Evolutionary conservation across 352 stramenopile genomes (phyloP), one percentile per base, ranked within the genome.

Genomic region (Phytophthora agathidicida): DNA sequence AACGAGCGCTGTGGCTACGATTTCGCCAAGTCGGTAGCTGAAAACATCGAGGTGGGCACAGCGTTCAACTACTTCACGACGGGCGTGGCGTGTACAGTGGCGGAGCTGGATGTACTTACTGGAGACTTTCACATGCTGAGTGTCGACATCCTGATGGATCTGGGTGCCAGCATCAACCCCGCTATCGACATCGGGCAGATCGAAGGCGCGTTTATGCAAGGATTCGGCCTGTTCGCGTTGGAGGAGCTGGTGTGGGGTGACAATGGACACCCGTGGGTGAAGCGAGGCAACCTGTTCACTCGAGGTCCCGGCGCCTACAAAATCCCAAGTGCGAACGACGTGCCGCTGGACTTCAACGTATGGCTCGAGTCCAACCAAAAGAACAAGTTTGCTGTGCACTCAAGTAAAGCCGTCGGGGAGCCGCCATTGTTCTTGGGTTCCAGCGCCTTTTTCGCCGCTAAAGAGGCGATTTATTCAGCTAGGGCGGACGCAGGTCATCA

Each of bases 101-200:
- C 98, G 19, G 96, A 99, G 71, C 75, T 99, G 38, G 96, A 99
- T 67, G 81, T 97, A 17, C 80, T 99, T 39, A 98, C 95, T 20
- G 96, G 97, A 42, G 94, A 99, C 68, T 94, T 94, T 56, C 71
- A 89, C 39, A 86, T 97, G 71, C 28, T 82, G 23, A 76, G 78
- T 42, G 82, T 89, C 14, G 88, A 97, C 50, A 83, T 98, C 41
- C 44, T 92, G 39, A 96, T 97, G 88, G 91, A 97, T 56, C 77
- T 98, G 17, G 97, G 97, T 22, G 86, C 86, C 8, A 98, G 88
- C 46, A 97, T 99, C 63, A 99, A 99, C 68, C 96, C 96, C 24
- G 83, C 91, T 13, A 98, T 99, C 69, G 96, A 99, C 64, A 96
- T 99, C 66, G 96, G 97, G 13, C 97, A 99, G 74, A 98, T 99